Percentiles rank a stretch among this genome's conserved stretches.
Conservation (phyloP, 495 filamentous ascomycete species). For the Penicillium paradoxum region DNA sequence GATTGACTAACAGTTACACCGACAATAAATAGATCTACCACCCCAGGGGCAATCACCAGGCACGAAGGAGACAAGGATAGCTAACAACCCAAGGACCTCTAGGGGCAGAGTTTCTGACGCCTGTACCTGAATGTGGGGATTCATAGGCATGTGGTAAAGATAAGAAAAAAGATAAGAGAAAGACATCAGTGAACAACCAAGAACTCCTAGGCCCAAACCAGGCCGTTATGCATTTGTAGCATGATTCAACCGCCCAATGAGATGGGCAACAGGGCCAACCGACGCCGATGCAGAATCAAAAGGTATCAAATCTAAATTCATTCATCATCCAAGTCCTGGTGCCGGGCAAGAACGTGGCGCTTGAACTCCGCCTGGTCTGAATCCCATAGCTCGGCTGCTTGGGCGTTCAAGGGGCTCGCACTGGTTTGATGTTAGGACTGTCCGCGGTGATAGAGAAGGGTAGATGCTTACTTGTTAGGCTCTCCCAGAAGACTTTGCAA, state of each 20-base stretch:
- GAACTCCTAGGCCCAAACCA: slow-evolving; percentile 30
- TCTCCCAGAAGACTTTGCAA: slow-evolving; percentile 94
- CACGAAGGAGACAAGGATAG: neutral
- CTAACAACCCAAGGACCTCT: neutral
- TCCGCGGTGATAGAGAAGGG: neutral
- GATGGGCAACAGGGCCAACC: slow-evolving; percentile 7
- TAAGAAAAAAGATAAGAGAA: slow-evolving; percentile 5
- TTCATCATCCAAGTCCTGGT: slow-evolving; percentile 57
- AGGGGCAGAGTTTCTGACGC: slow-evolving; percentile 3
- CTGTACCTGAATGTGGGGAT: slow-evolving; percentile 11
- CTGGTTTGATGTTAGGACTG: slow-evolving; percentile 41
- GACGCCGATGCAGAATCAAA: slow-evolving; percentile 21
- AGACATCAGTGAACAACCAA: slow-evolving; percentile 9
- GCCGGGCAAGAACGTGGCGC: slow-evolving; percentile 60
- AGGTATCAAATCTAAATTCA: slow-evolving; percentile 14
- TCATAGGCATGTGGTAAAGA: slow-evolving; percentile 7
- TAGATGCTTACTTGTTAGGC: slow-evolving; percentile 79
- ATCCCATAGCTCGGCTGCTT: slow-evolving; percentile 95
- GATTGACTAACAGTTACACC: neutral
- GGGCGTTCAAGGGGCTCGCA: slow-evolving; percentile 89
- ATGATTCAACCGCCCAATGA: slow-evolving; percentile 2
- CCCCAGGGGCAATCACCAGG: neutral
- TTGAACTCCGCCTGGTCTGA: slow-evolving; percentile 84
- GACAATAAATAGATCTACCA: neutral
- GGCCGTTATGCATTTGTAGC: slow-evolving; percentile 27